phyloP scores from a whole-genome alignment of 169 alveolate species.

The Plasmodium gonderi region DNA sequence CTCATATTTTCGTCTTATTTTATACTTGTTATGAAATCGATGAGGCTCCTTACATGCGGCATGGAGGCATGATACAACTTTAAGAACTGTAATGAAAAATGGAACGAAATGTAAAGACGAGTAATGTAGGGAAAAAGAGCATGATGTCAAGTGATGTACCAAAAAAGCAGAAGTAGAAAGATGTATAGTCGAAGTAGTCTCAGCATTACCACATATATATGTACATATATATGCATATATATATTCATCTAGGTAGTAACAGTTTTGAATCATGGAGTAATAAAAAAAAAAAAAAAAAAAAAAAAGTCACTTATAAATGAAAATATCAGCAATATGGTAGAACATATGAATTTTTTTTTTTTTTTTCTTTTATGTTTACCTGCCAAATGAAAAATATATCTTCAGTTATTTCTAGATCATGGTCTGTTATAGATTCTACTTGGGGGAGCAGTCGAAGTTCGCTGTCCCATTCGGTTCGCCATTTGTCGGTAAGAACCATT shows the following conservation, averaged over 20 bases:
- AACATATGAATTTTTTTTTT: too few relatives aligned
- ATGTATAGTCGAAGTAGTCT: not conserved
- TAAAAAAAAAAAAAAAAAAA: not conserved
- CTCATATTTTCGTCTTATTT: slow-evolving; percentile 4
- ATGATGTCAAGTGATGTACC: too few relatives aligned
- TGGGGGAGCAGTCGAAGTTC: slow-evolving; percentile 72
- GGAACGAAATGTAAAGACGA: not conserved
- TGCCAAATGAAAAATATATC: slow-evolving; percentile 72
- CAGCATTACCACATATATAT: not conserved
- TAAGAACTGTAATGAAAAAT: slow-evolving; percentile 51
- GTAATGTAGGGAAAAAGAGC: not conserved
- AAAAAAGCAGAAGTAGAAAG: not conserved
- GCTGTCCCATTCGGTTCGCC: slow-evolving; percentile 72
- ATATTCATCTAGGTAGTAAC: too few relatives aligned
- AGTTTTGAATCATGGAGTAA: too few relatives aligned
- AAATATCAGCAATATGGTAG: too few relatives aligned
- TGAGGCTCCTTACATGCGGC: slow-evolving; percentile 62
- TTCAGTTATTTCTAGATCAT: slow-evolving; percentile 68
- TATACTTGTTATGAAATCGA: slow-evolving; percentile 68
- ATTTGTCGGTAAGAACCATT: slow-evolving; percentile 22
- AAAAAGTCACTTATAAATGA: too few relatives aligned
- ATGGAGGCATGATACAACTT: slow-evolving; percentile 59
- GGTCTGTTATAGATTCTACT: slow-evolving; percentile 48
- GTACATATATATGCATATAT: too few relatives aligned
- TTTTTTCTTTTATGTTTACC: slow-evolving; percentile 17